Evolutionary conservation across 768 basidiomycete genomes (phyloP), one percentile per base, ranked within the genome.

Genomic region (Boletus pseudopeckii): DNA sequence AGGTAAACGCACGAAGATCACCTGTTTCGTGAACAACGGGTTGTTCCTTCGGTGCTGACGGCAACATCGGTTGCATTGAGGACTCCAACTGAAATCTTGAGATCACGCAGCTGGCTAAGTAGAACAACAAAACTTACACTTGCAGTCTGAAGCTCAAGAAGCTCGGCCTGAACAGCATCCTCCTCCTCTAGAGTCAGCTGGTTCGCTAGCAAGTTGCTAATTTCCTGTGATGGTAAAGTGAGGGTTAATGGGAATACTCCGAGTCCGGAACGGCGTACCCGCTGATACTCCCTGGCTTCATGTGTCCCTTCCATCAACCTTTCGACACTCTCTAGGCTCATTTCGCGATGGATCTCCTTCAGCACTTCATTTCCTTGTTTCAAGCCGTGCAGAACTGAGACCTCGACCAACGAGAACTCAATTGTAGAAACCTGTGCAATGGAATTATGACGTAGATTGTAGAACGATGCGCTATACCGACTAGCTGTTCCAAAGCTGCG

Each of bases 351-450:
- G 15, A 99, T 88, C 71, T 97, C 85, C 69, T 89, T 92, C 42
- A 99, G 76, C 1, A 98, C 93, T 30, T 90, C 88, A 61, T 89
- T 98, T 2, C 97, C 97, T 72, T 94, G 92, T 69, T 92, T 83
- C 41, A 99, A 73, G 8, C 96, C 97, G 68, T 92, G 92, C 33
- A 98, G 65, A 10, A 99, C 90, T 3, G 94, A 93, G 42, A 90
- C 84, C 71, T 98, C 91, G 20, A 98, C 85, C 45, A 95, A 78
- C 7, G 97, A 93, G 74, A 97, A 98, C 69, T 99, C 97, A 63
- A 99, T 97, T 0, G 88, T 90, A 4, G 92, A 90, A 24, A 98
- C 94, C 96, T 99, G 45, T 40, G 2, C 3, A 50, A 50, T 30
- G 30, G 22, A n/a, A 17, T 55, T 28, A 51, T 11, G 28, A 50